These are phyloP conservation scores for Nitzschia inconspicua DNA, from an alignment of 108 stramenopile species.

Conservation along the genomic window DNA sequence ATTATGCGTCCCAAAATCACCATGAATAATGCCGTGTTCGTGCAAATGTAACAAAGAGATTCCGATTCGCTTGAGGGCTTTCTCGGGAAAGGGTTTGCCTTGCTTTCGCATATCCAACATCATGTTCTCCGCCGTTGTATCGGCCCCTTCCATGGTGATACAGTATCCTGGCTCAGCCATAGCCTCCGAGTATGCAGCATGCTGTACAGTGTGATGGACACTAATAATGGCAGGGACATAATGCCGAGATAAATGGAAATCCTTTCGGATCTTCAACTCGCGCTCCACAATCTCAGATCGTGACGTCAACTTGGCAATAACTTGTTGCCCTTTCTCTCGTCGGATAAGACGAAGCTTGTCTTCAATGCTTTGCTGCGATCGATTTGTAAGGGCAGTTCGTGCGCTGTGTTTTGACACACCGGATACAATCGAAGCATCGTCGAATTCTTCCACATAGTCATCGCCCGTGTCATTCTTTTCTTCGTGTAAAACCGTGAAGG, in stretches of 20 bases:
- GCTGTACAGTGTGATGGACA: conserved; percentile 90
- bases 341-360: conserved; percentile 74
- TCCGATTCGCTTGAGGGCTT: conserved; percentile 81
- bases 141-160: conserved; percentile 90
- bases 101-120: conserved; percentile 83
- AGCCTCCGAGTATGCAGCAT: conserved; percentile 86
- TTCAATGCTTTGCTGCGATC: conserved; percentile 70
- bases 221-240: conserved; percentile 89
- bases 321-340: conserved; percentile 85
- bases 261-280: conserved; percentile 82
- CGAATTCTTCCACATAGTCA: conserved; percentile 86
- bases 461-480: conserved; percentile 53
- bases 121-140: conserved; percentile 85
- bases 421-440: conserved; percentile 74
- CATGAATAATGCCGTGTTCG: conserved; percentile 83
- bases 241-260: conserved; percentile 81
- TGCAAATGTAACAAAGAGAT: conserved; percentile 85
- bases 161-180: conserved; percentile 90
- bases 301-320: conserved; percentile 84
- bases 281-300: conserved; percentile 84
- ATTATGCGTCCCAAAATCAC: conserved; percentile 88
- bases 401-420: conserved; percentile 65
- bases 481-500: conserved; percentile 73
- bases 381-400: conserved; percentile 61
- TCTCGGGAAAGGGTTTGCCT: conserved; percentile 71